Base-by-base conservation (phyloP, 2,329 filamentous ascomycete species). In the Aspergillus fumigatus region DNA sequence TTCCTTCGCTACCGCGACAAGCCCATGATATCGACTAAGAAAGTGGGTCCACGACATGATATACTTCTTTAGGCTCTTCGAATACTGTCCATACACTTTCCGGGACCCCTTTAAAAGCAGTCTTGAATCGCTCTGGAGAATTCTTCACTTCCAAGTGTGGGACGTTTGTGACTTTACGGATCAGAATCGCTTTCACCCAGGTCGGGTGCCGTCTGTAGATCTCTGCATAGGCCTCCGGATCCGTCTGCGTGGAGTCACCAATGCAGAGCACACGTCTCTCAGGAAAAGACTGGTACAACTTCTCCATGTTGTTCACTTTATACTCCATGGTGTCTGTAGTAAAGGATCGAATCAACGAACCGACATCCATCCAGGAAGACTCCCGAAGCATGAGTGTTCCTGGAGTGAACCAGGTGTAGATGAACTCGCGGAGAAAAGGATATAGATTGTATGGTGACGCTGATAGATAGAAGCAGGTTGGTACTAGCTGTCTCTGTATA, bases 401-500 rank as follows among this genome's bases (percentile, higher is more conserved):
- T 2, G 82, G 82, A 0, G 88, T 89, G 69, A 87, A 97, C 73
- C 88, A 77, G 1, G 80, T 70, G 53, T 86, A 77, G 38, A 91
- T 81, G 75, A 97, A 97, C 0, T 80, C 73, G 55, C 83, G 86
- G 25, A 97, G 81, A 74, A 97, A 94, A 0, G 90, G 88, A 69
- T 97, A 97, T 9, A 97, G 83, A 65, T 95, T 96, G 78, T 97
- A 97, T 0, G 93, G 93, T 0, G 92, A 96, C 0, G 93, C 92
- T 0, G 90, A 95, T 49, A 97, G 83, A 73, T 97, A 97, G 79
- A 96, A 96, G 82, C 90, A 96, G 0, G 91, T 84, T 1, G 91
- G 88, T 8, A 81, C 79, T 8, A 85, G 75, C 43, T 76, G 72
- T 14, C 70, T 69, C 48, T 86, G 78, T 10, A 96, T 79, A 54